phyloP scores from a whole-genome alignment of 371 early-diverging fungal species.

The Chytridium lagenaria region DNA sequence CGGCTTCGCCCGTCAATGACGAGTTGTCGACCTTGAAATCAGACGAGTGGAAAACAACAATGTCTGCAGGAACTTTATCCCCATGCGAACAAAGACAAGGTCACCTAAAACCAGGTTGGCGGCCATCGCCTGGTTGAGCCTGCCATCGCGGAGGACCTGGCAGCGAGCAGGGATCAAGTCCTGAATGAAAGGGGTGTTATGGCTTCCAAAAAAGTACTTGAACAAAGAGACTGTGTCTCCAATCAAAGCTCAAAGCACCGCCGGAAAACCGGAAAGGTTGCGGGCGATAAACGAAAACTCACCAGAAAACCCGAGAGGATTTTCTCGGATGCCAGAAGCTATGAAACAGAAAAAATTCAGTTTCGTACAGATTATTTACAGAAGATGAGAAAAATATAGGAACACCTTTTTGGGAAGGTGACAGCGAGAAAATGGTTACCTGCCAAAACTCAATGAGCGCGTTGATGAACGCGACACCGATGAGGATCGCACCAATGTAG shows the following conservation, averaged over 20 bases:
- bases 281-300: no score
- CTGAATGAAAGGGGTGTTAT: no score
- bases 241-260: no score
- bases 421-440: slow-evolving; percentile 79
- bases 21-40: slow-evolving; percentile 97
- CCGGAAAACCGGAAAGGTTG: no score
- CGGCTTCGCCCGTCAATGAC: slow-evolving; percentile 94
- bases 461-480: slow-evolving; percentile 87
- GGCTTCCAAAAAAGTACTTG: no score
- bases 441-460: slow-evolving; percentile 92
- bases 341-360: no score
- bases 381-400: no score
- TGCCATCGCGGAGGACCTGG: slow-evolving; percentile 77
- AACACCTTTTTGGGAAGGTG: neutral
- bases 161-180: slow-evolving; percentile 86
- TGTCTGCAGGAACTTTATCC: slow-evolving; percentile 94
- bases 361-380: no score
- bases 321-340: slow-evolving; percentile 3
- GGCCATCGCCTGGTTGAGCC: slow-evolving; percentile 67
- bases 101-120: slow-evolving; percentile 85
- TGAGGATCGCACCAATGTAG: slow-evolving; percentile 87
- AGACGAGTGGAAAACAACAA: slow-evolving; percentile 69
- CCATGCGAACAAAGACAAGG: slow-evolving; percentile 82
- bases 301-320: slow-evolving; percentile 12
- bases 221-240: no score